These are phyloP conservation scores for Coniochaeta sp. DNA, from an alignment of 2,329 filamentous ascomycete species.

Conservation along the genomic window DNA sequence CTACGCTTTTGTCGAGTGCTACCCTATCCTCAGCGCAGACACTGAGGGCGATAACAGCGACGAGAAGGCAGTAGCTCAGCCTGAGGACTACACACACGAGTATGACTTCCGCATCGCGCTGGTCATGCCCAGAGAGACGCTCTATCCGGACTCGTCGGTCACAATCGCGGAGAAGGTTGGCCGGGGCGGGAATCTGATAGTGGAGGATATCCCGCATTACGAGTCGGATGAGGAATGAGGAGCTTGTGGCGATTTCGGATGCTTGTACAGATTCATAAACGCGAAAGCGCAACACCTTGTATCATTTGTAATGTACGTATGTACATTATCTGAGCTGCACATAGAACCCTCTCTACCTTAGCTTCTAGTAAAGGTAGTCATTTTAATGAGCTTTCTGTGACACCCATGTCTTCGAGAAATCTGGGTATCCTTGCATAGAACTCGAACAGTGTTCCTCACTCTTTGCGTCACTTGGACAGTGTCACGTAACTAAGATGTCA, in stretches of 20 bases:
- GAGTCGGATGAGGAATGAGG: slow-evolving; percentile 24
- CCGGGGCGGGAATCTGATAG: slow-evolving; percentile 78
- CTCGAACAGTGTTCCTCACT: too few relatives aligned
- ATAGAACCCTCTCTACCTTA: too few relatives aligned
- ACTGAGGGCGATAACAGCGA: slow-evolving; percentile 32
- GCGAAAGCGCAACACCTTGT: too few relatives aligned
- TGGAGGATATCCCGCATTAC: slow-evolving; percentile 52
- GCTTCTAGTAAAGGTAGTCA: too few relatives aligned
- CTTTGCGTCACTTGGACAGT: background rate
- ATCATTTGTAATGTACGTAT: too few relatives aligned
- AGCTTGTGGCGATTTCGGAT: background rate
- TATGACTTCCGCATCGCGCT: slow-evolving; percentile 83
- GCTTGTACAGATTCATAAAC: too few relatives aligned
- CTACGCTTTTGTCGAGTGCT: slow-evolving; percentile 94
- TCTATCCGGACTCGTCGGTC: slow-evolving; percentile 58
- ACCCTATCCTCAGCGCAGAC: slow-evolving; percentile 24
- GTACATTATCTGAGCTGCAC: too few relatives aligned
- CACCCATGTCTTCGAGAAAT: too few relatives aligned
- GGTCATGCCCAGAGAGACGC: slow-evolving; percentile 77
- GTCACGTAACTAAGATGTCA: background rate
- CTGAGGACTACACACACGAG: slow-evolving; percentile 66
- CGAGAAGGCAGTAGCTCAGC: slow-evolving; percentile 36
- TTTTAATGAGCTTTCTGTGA: too few relatives aligned
- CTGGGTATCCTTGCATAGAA: too few relatives aligned
- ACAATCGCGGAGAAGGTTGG: slow-evolving; percentile 70